A percentile compares a stretch with the other conserved stretches of the same genome.
These are phyloP conservation scores for Lobulomyces angularis DNA, from an alignment of 192 early-diverging fungal species.

Conservation along the genomic window DNA sequence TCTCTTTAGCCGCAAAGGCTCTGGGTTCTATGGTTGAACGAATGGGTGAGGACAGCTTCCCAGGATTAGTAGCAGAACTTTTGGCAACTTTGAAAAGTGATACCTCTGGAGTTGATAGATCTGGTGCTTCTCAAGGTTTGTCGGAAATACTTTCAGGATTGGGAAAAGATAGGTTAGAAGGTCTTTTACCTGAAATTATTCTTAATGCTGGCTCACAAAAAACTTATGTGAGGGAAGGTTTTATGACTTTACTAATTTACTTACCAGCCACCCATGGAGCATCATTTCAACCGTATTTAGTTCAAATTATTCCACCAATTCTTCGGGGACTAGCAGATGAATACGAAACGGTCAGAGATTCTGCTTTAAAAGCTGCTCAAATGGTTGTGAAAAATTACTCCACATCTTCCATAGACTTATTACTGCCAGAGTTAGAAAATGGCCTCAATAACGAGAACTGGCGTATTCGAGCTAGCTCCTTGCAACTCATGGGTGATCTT, in stretches of 20 bases:
- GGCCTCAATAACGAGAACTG: slow-evolving; percentile 87
- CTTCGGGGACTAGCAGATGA: slow-evolving; percentile 90
- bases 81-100: slow-evolving; percentile 76
- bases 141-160: slow-evolving; percentile 85
- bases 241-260: slow-evolving; percentile 88
- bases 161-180: slow-evolving; percentile 72
- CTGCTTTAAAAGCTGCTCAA: slow-evolving; percentile 81
- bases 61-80: slow-evolving; percentile 76
- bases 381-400: slow-evolving; percentile 90
- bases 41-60: slow-evolving; percentile 89
- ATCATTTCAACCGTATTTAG: slow-evolving; percentile 83
- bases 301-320: slow-evolving; percentile 75
- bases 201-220: slow-evolving; percentile 60
- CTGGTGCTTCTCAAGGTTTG: slow-evolving; percentile 94
- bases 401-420: slow-evolving; percentile 67
- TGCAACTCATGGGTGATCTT: slow-evolving; percentile 90
- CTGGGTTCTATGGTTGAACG: slow-evolving; percentile 83
- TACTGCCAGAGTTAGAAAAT: slow-evolving; percentile 81
- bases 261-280: slow-evolving; percentile 89
- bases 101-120: slow-evolving; percentile 81
- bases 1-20: slow-evolving; percentile 82
- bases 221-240: slow-evolving; percentile 85
- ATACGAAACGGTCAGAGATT: slow-evolving; percentile 80
- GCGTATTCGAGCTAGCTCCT: slow-evolving; percentile 89
- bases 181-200: slow-evolving; percentile 79